These are phyloP conservation scores for Ophiostoma populinum DNA, from an alignment of 2,329 filamentous ascomycete genomes.

Conservation along the genomic window DNA sequence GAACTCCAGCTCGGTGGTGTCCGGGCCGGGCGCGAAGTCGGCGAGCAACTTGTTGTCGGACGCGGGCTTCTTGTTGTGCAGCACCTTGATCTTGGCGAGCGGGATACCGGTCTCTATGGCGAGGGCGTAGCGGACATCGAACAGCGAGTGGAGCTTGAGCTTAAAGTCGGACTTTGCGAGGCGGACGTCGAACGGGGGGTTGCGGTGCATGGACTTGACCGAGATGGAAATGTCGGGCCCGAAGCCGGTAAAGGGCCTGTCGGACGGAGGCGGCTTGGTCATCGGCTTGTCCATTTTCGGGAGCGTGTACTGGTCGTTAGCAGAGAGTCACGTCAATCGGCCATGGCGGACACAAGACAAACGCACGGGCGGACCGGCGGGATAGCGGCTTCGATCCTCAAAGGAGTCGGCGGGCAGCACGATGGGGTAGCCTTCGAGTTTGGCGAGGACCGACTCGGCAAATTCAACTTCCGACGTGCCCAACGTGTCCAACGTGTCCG, in stretches of 20 bases:
- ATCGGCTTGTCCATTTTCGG: constrained; percentile 46
- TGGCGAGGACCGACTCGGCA: constrained; percentile 64
- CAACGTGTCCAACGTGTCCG: constrained; percentile 30
- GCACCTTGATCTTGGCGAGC: constrained; percentile 66
- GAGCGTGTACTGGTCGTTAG: constrained; percentile 45
- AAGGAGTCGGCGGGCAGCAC: constrained; percentile 84
- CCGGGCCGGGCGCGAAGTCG: constrained; percentile 37
- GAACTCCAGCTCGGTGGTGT: constrained; percentile 38
- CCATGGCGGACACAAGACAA: constrained; percentile 1
- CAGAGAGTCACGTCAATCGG: neutral
- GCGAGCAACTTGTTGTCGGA: constrained; percentile 59
- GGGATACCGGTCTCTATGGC: constrained; percentile 43
- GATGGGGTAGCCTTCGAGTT: constrained; percentile 59
- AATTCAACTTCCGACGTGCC: constrained; percentile 77
- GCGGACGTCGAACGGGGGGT: constrained; percentile 47
- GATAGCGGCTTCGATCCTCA: constrained; percentile 66
- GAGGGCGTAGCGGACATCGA: constrained; percentile 60
- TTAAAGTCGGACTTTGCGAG: constrained; percentile 28
- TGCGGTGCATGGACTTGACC: constrained; percentile 57
- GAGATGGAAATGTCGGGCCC: constrained; percentile 38
- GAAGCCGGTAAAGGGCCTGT: constrained; percentile 27
- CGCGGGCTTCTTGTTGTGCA: constrained; percentile 77
- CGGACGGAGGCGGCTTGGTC: constrained; percentile 25
- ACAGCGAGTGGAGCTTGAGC: constrained; percentile 53
- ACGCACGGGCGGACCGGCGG: constrained; percentile 58